These are phyloP conservation scores for Cercis canadensis DNA, from an alignment of 306 rosid genomes.

Conservation along the genomic window DNA sequence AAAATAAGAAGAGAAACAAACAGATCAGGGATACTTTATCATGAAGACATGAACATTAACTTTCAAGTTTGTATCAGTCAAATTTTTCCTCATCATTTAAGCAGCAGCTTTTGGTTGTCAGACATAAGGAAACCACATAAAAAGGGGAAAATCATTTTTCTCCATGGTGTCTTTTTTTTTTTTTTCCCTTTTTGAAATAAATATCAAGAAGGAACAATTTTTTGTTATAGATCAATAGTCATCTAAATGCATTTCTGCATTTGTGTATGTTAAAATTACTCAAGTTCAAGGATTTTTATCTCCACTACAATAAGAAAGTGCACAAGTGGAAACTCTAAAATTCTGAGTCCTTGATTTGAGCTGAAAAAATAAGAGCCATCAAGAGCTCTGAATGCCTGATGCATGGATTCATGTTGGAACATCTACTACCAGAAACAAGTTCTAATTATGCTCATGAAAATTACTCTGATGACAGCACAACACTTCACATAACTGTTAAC, in stretches of 20 bases:
- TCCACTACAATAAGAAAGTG: slow-evolving; percentile 10
- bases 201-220: not conserved
- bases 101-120: not conserved
- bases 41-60: no score
- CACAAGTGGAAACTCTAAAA: slow-evolving; percentile 8
- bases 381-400: not conserved
- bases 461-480: no score
- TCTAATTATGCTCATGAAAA: not conserved
- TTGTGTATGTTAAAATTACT: not conserved
- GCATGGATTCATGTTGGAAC: not conserved
- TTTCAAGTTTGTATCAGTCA: no score
- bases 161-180: no score
- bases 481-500: not conserved
- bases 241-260: not conserved
- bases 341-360: not conserved
- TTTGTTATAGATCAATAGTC: not conserved
- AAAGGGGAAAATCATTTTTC: no score
- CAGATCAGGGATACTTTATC: not conserved
- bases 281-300: not conserved
- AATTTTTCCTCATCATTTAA: no score
- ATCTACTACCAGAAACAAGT: not conserved
- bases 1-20: no score
- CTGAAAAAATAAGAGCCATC: not conserved
- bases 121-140: no score
- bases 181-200: no score